Base-by-base conservation (phyloP, 176 grass and related monocot genomes). In the Lolium perenne region DNA sequence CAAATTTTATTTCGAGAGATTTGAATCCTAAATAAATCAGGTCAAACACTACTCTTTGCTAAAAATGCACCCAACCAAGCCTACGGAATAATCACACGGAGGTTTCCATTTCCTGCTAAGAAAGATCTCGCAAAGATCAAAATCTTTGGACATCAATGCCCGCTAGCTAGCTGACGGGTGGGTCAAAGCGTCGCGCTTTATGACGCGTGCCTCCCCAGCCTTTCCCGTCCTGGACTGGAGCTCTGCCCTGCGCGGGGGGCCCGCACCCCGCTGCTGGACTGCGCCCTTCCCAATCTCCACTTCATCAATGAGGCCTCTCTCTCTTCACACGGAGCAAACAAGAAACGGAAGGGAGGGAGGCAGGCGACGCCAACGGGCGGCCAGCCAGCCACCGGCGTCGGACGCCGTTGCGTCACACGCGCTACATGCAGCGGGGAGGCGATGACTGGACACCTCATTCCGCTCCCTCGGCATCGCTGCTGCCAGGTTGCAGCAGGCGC, bases 261-360 rank as follows among this genome's bases (percentile, higher is more conserved):
- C 68, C 86, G 77, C 77, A 17, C 2, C 3, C 79, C 62, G 22
- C 48, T 45, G 11, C 48, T 21, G 48, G 26, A 41, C 38, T 78
- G 84, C 89, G 57, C 89, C 17, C 47, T 80, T 87, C 85, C 82
- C 85, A 49, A 78, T 45, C 43, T 83, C 82, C 57, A 10, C 62
- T 80, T 56, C 61, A 8, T 75, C 80, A 49, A 86, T 86, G 63
- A 23, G 22, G 26, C 48, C 54, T 47, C 58, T 26, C 45, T 54
- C 79, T 6, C 46, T 8, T 8, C 68, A n/a, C 68, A 1, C 82
- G 21, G 81, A 46, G 55, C 81, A 61, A 41, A 25, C 41, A 12
- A 45, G 53, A 74, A 59, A 74, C 54, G 53, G 69, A 60, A 61
- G 38, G 4, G 40, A 35, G 32, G 32, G 32, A 35, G 32, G 43